Evolutionary conservation across 441 rosid species (phyloP).

Genomic region (Capsella rubella): DNA sequence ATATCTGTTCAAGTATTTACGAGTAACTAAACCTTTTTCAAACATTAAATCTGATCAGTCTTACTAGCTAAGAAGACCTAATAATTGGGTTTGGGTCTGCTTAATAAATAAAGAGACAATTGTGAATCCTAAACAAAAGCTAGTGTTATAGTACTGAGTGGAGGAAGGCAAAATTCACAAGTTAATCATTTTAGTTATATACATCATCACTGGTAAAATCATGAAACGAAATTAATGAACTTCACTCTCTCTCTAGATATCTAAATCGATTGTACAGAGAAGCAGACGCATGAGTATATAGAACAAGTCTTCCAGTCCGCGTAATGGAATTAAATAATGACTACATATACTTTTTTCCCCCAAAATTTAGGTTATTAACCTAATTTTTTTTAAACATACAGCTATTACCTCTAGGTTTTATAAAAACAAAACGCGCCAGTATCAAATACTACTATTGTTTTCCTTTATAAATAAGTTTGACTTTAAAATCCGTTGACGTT

Average conservation of each 20-base stretch:
- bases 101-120: neutral
- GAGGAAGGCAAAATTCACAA: neutral
- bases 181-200: neutral
- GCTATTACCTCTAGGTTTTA: slow-evolving; percentile 28
- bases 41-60: too few relatives aligned
- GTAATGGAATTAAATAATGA: slow-evolving; percentile 28
- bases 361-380: neutral
- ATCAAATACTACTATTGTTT: neutral
- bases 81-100: neutral
- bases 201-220: neutral
- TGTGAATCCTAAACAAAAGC: neutral
- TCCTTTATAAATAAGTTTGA: slow-evolving; percentile 30
- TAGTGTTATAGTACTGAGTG: neutral
- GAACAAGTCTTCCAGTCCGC: slow-evolving; percentile 42
- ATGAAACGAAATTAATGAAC: slow-evolving; percentile 17
- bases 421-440: slow-evolving; percentile 19
- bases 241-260: slow-evolving; percentile 36
- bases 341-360: neutral
- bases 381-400: slow-evolving; percentile 14
- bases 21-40: too few relatives aligned
- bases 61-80: neutral
- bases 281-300: neutral
- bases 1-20: too few relatives aligned
- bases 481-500: slow-evolving; percentile 14
- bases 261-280: neutral